Evolutionary conservation across 2,329 filamentous ascomycete species (phyloP), one percentile per base, ranked within the genome.

Genomic region (Pseudocercospora fuligena): DNA sequence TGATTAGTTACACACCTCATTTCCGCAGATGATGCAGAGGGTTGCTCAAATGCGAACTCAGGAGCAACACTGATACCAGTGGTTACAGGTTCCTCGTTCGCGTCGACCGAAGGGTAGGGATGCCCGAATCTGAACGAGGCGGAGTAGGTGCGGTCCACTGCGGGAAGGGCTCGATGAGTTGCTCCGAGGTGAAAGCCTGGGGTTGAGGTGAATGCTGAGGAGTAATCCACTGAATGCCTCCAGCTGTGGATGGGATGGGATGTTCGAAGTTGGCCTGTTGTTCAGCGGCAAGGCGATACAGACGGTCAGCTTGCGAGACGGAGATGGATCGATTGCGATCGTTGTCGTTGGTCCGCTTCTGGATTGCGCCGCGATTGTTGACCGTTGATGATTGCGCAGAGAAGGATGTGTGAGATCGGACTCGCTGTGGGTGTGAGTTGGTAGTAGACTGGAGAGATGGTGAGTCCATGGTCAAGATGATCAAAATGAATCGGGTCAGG

Each of bases 81-180:
- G 21, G 73, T 65, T 14, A 68, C 70, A 21, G 70, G 62, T 40
- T 76, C 72, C 25, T 76, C 72, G 66, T 66, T 70, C 29, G 69
- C 65, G 60, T 77, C 76, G 61, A 77, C 61, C 1, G 73, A 72
- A 78, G 66, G n/a, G 64, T 70, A 27, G 75, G 74, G 16, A 76
- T 65, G 51, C 74, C 74, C 11, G 75, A 77, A 60, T 78, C 76
- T 36, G 76, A 78, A 60, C 71, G 70, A 46, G 76, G 76, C 53
- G 75, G 76, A 46, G 75, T 78, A 23, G 76, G 76, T 11, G 72
- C 72, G 11, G 72, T 72, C 76, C 75, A 78, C 64, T 72, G 68
- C 49, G 73, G 72, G 61, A 74, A 74, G 23, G 74, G 60, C 58
- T 76, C 74, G 54, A 75, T 65, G 11, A 70, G 63, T 9, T 67